Evolutionary conservation across 208 protist genomes (phyloP).

Genomic region (Polymyxa betae): DNA sequence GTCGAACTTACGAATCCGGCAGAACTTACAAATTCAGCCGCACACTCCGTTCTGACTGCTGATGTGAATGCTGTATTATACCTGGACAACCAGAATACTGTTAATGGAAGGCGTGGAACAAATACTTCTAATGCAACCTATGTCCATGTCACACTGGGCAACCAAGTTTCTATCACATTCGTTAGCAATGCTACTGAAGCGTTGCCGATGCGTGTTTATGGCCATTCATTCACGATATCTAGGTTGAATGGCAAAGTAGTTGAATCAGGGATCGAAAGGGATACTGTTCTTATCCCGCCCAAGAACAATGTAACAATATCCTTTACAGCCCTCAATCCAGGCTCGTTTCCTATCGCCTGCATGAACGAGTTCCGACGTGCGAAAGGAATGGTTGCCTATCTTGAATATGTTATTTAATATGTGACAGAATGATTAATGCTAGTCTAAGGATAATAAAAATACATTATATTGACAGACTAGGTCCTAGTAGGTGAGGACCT

Average conservation of each 20-base stretch:
- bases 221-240: background rate
- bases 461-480: background rate
- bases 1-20: no score
- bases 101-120: background rate
- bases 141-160: background rate
- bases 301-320: background rate
- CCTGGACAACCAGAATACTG: background rate
- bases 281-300: constrained; percentile 19
- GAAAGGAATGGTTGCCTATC: background rate
- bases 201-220: background rate
- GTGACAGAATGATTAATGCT: background rate
- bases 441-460: background rate
- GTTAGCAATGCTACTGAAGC: background rate
- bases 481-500: background rate
- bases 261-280: background rate
- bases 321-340: background rate
- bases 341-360: background rate
- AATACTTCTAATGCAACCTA: background rate
- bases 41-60: background rate
- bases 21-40: no score
- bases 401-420: background rate
- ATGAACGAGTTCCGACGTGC: background rate
- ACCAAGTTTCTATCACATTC: background rate
- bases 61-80: background rate
- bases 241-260: background rate